Evolutionary conservation across 1,139 yeast genomes (phyloP).

Genomic region (Hansenula lynferdii): DNA sequence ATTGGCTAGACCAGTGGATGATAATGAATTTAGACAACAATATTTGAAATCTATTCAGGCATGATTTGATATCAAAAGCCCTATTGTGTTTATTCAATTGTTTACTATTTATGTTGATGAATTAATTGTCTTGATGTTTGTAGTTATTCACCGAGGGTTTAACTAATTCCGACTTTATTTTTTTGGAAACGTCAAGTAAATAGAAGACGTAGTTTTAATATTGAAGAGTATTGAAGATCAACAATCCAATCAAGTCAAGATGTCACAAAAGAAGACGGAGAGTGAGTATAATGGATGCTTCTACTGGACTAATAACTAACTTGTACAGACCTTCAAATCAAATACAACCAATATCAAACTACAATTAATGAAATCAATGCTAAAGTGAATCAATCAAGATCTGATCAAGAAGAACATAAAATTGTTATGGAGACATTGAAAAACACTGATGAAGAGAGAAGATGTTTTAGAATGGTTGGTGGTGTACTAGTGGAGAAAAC

Average conservation of each 20-base stretch:
- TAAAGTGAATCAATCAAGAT: conserved; percentile 47
- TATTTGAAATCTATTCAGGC: conserved; percentile 31
- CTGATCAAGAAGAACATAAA: conserved; percentile 46
- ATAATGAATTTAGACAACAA: conserved; percentile 35
- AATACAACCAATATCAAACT: conserved; percentile 51
- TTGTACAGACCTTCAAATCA: conserved; percentile 14
- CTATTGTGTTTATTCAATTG: background rate
- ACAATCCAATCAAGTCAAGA: too few species aligned
- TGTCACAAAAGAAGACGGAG: background rate
- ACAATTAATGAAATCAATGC: conserved; percentile 52
- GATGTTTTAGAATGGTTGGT: conserved; percentile 91
- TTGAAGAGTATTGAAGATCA: too few species aligned
- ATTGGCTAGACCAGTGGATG: conserved; percentile 57
- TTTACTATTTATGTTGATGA: too few species aligned
- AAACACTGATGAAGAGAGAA: conserved; percentile 51
- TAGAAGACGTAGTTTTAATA: too few species aligned
- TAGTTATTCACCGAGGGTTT: too few species aligned
- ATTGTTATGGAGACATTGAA: conserved; percentile 53
- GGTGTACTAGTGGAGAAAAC: conserved; percentile 85
- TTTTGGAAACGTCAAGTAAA: too few species aligned
- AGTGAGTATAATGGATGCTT: background rate
- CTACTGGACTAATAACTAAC: background rate
- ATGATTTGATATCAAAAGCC: background rate
- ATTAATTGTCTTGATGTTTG: too few species aligned
- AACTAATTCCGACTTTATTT: too few species aligned